These are phyloP conservation scores for Zygoascus tannicola DNA, from an alignment of 805 yeast genomes.

Conservation along the genomic window DNA sequence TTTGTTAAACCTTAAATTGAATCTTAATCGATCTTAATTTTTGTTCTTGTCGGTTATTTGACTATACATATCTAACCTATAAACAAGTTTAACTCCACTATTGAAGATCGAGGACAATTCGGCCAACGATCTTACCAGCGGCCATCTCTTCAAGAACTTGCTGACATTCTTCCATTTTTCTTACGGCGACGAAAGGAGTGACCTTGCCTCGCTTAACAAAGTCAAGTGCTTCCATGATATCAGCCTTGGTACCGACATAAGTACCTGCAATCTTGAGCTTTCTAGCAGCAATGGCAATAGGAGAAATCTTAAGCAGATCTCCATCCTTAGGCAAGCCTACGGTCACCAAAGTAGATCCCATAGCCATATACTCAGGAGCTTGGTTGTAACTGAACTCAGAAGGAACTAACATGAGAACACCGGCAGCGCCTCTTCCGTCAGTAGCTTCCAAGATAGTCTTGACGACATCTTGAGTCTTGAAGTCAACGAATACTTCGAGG, in stretches of 20 bases:
- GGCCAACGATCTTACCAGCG: slow-evolving; percentile 16
- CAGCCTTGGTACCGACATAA: slow-evolving; percentile 20
- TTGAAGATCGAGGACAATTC: slow-evolving; percentile 19
- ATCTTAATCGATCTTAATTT: no score
- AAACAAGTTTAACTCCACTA: no score
- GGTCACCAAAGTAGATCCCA: slow-evolving; percentile 19
- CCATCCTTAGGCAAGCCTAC: slow-evolving; percentile 19
- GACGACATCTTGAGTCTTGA: slow-evolving; percentile 25
- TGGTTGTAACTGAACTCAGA: slow-evolving; percentile 14
- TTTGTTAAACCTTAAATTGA: no score
- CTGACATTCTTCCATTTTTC: slow-evolving; percentile 9
- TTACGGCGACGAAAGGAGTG: slow-evolving; percentile 15
- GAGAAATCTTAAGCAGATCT: slow-evolving; percentile 11
- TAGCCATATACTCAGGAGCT: slow-evolving; percentile 17
- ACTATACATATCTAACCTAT: no score
- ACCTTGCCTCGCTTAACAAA: slow-evolving; percentile 19
- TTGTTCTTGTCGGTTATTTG: no score
- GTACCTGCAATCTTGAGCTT: slow-evolving; percentile 18
- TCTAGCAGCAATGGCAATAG: slow-evolving; percentile 11
- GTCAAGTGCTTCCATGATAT: slow-evolving; percentile 19
- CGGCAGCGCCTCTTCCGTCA: slow-evolving; percentile 20
- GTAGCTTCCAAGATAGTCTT: slow-evolving; percentile 20
- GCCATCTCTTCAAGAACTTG: slow-evolving; percentile 16
- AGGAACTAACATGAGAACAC: slow-evolving; percentile 17
- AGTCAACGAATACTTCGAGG: slow-evolving; percentile 47